Evolutionary conservation across 1,139 yeast genomes (phyloP), one percentile per base, ranked within the genome.

Genomic region (Debaryomyces sp.): DNA sequence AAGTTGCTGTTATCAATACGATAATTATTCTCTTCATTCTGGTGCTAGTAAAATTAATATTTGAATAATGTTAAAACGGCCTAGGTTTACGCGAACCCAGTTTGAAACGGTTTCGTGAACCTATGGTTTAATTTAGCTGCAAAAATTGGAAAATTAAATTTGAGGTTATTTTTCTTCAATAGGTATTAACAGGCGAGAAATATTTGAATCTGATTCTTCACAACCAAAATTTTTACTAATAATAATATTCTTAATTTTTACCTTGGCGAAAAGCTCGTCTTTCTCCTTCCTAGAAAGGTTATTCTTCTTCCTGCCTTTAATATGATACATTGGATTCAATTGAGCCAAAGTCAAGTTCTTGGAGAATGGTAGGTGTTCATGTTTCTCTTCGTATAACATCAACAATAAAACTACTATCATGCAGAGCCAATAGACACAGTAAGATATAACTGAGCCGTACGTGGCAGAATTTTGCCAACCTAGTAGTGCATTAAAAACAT

Each of bases 401-500:
- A 85, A 65, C 13, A 62, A 52, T 45, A 90, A 68, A 45, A 76
- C 71, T 29, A 69, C 58, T 53, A 89, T 84, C 48, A 90, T 66
- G 12, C 71, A 69, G 34, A 86, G 55, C 97, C 97, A 91, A 73
- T 90, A 91, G 43, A 88, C 59, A 71, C 89, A 89, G 75, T 91
- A 91, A 43, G 91, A 80, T 42, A 90, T 73, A 52, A 91, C 90
- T 1, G 96, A 87, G 47, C 96, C 96, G 61, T 89, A 82, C 54
- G 96, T 90, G 50, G 97, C 97, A 38, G 70, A 63, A 45, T 67
- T 66, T 65, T 64, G 70, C 70, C 70, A 66, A 41, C 71, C 71
- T 32, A 66, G 62, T 32, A 66, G 55, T 35, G 70, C 66, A 49
- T 89, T 90, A 78, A 91, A 90, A 52, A 91, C 82, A 81, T 88